Evolutionary conservation across 768 basidiomycete genomes (phyloP), one percentile per base, ranked within the genome.

Genomic region (Trametes cubensis): DNA sequence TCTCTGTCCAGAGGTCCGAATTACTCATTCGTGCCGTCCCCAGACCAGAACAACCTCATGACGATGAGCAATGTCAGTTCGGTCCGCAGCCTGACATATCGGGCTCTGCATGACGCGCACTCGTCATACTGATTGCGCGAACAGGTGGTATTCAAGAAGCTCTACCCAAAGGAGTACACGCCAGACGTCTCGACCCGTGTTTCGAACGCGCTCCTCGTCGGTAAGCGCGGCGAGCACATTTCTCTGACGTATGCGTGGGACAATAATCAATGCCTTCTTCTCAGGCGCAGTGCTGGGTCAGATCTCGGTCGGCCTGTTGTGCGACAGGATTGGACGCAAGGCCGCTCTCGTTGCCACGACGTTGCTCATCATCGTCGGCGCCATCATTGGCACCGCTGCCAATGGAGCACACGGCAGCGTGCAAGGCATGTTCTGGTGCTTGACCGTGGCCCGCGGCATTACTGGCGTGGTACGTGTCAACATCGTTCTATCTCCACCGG

Each of bases 301-400:
- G 66, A 50, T 88, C 25, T 57, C 79, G 42, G 85, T 90, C 40
- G 90, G 90, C 14, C 67, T 89, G 23, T 71, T 89, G n/a, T 90
- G 88, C 66, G 90, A 92, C 70, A 79, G 85, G 52, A 69, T 87
- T 26, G 90, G 90, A n/a, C 78, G 90, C 53, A 91, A 91, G 71
- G 82, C 83, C n/a, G 89, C 88, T 18, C 81, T 92, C 54, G 83
- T 90, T 20, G 71, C 79, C 40, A 90, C 89, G 1, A 92, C 89
- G 0, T 67, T 83, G 38, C 73, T 87, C 40, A 92, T 92, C 61
- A 85, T 90, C 55, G 51, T 89, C 47, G 90, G 90, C 23, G 85
- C 86, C 18, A 86, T 80, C 23, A 78, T 91, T 23, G 83, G 80
- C 8, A 89, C 89, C 5, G 87, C 85, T 6, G 86, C 90, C 17